A percentile compares a stretch with the other conserved stretches of the same genome.
These are phyloP conservation scores for Candolleomyces aberdarensis DNA, from an alignment of 768 basidiomycete genomes.

Conservation along the genomic window DNA sequence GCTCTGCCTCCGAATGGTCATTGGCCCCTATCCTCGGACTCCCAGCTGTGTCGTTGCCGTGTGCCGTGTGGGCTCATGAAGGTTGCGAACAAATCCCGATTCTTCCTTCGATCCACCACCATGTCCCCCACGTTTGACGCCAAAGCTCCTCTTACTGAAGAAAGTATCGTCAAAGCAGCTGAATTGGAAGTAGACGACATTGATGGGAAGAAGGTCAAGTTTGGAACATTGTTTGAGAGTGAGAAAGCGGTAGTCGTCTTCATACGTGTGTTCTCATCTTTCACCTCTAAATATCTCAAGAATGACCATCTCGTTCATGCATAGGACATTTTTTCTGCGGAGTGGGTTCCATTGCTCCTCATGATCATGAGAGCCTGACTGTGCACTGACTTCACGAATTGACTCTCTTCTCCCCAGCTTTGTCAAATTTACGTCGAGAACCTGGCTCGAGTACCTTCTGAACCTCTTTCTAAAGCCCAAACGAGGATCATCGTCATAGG, in stretches of 20 bases:
- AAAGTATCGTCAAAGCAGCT: slow-evolving; percentile 33
- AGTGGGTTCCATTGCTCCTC: slow-evolving; percentile 30
- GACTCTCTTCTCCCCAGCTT: background rate
- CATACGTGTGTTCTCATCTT: slow-evolving; percentile 40
- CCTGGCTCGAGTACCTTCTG: slow-evolving; percentile 39
- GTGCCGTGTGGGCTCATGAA: no score
- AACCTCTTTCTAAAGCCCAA: slow-evolving; percentile 36
- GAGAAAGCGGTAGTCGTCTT: slow-evolving; percentile 60
- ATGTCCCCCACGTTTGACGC: slow-evolving; percentile 7
- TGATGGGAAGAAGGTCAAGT: slow-evolving; percentile 43
- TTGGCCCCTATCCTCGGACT: no score
- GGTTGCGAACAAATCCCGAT: no score
- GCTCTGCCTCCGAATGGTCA: no score
- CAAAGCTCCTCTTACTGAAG: slow-evolving; percentile 29
- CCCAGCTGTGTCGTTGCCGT: no score
- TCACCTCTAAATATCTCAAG: background rate
- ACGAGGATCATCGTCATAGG: slow-evolving; percentile 51
- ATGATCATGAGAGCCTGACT: background rate
- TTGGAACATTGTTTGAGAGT: slow-evolving; percentile 48
- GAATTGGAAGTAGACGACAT: slow-evolving; percentile 41
- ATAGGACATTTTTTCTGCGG: slow-evolving; percentile 70
- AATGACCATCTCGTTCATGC: background rate
- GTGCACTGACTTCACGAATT: background rate
- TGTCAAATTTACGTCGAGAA: slow-evolving; percentile 39
- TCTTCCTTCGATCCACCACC: background rate